Evolutionary conservation across 192 early-diverging fungal species (phyloP).

Genomic region (Helicostylum pulchrum): DNA sequence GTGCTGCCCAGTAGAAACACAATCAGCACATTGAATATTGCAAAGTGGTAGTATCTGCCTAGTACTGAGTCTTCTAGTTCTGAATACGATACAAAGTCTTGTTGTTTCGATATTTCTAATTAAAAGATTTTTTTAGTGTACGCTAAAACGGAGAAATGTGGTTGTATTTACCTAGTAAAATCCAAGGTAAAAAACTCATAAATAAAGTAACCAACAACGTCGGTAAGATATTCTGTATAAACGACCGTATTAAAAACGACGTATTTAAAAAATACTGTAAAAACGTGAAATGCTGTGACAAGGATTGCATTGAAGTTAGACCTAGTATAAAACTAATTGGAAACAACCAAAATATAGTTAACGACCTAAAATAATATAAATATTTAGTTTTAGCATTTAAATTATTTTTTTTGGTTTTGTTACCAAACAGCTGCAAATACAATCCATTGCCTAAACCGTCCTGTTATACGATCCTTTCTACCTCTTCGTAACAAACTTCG

Average conservation of each 20-base stretch:
- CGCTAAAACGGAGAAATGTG: not conserved
- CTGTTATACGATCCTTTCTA: slow-evolving; percentile 41
- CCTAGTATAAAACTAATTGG: slow-evolving; percentile 57
- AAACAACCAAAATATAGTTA: slow-evolving; percentile 66
- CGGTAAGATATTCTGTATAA: slow-evolving; percentile 56
- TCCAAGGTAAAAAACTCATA: slow-evolving; percentile 52
- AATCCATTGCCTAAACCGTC: slow-evolving; percentile 46
- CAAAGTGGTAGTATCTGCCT: slow-evolving; percentile 55
- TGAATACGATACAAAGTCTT: slow-evolving; percentile 55
- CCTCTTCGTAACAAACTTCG: slow-evolving; percentile 47
- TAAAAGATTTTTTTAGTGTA: not conserved
- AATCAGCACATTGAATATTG: slow-evolving; percentile 62
- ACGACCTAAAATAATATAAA: slow-evolving; percentile 38
- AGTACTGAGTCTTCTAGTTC: slow-evolving; percentile 54
- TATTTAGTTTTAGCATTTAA: not conserved
- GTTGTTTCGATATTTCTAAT: slow-evolving; percentile 56
- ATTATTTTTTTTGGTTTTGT: not conserved
- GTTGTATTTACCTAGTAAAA: slow-evolving; percentile 44
- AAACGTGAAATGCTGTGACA: slow-evolving; percentile 47
- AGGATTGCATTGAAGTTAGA: slow-evolving; percentile 48
- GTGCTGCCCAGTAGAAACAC: slow-evolving; percentile 58
- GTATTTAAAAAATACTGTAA: slow-evolving; percentile 43
- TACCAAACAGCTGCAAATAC: slow-evolving; percentile 36
- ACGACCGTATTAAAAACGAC: slow-evolving; percentile 38
- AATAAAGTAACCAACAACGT: slow-evolving; percentile 54